Evolutionary conservation across 768 basidiomycete species (phyloP).

Genomic region (Phylloporus arenicola): DNA sequence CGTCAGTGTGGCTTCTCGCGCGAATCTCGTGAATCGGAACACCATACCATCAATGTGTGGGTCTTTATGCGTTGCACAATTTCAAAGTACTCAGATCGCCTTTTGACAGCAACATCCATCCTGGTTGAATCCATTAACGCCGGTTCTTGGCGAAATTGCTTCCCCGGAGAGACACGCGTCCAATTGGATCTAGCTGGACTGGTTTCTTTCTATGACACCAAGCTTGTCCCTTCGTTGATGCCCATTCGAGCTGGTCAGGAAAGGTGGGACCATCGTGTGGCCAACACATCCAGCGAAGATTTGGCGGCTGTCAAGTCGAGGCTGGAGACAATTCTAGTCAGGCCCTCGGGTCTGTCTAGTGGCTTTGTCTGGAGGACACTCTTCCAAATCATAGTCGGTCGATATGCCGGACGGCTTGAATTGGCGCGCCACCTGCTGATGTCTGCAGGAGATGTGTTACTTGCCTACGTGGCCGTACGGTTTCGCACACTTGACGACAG

Average conservation of each 20-base stretch:
- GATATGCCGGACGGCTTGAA: background rate
- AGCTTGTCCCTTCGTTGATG: too few species aligned
- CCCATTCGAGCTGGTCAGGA: too few species aligned
- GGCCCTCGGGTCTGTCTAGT: too few species aligned
- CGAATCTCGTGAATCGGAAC: background rate
- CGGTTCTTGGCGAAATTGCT: background rate
- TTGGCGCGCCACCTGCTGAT: background rate
- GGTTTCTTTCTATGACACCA: too few species aligned
- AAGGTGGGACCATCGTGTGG: too few species aligned
- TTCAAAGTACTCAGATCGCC: too few species aligned
- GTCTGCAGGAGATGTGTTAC: background rate
- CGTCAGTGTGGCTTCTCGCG: background rate
- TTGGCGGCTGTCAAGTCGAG: too few species aligned
- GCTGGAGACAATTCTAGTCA: too few species aligned
- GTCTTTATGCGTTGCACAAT: background rate
- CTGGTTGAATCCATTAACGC: background rate
- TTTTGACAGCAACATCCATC: background rate
- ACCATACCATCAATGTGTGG: background rate
- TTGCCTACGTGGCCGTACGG: background rate
- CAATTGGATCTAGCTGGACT: background rate
- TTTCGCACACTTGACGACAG: background rate
- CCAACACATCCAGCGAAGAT: too few species aligned
- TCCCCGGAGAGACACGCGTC: background rate
- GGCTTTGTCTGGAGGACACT: background rate
- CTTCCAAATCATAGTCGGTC: background rate